phyloP scores from a whole-genome alignment of 129 eudicot species.

The Heracleum sosnowskyi region DNA sequence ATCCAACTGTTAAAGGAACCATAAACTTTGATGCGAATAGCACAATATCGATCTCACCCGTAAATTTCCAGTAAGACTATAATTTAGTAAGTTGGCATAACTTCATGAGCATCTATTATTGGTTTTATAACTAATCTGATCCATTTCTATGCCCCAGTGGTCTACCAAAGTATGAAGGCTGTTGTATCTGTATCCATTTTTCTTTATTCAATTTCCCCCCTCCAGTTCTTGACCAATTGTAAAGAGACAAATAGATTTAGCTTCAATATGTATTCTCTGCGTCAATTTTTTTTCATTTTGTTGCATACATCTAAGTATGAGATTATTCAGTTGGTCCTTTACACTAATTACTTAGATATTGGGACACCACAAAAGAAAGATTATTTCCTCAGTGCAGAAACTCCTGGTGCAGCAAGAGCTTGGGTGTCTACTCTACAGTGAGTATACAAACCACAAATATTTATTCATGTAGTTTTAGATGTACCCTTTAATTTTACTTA shows the following conservation, averaged over 20 bases:
- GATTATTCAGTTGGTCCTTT: slow-evolving; percentile 27
- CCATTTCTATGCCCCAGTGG: slow-evolving; percentile 58
- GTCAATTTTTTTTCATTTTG: neutral
- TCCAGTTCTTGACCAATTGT: neutral
- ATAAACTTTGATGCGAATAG: slow-evolving; percentile 81
- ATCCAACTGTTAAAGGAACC: slow-evolving; percentile 77
- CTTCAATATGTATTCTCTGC: neutral
- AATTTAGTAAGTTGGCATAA: slow-evolving; percentile 2
- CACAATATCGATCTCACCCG: slow-evolving; percentile 86
- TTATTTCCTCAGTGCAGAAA: slow-evolving; percentile 94
- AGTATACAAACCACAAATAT: slow-evolving; percentile 28
- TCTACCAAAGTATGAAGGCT: slow-evolving; percentile 91
- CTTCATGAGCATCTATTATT: neutral
- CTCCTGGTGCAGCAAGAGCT: slow-evolving; percentile 98
- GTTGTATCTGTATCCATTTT: slow-evolving; percentile 88
- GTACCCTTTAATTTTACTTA: neutral
- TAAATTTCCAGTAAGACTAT: slow-evolving; percentile 87
- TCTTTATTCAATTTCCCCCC: slow-evolving; percentile 1
- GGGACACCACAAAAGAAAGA: slow-evolving; percentile 94
- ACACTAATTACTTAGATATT: slow-evolving; percentile 57
- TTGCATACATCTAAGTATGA: neutral
- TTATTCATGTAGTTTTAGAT: neutral
- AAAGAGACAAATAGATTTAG: neutral
- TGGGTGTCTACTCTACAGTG: slow-evolving; percentile 93
- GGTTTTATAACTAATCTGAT: slow-evolving; percentile 2